Evolutionary conservation across 192 early-diverging fungal species (phyloP), one percentile per base, ranked within the genome.

Genomic region (Linnemannia zychae): DNA sequence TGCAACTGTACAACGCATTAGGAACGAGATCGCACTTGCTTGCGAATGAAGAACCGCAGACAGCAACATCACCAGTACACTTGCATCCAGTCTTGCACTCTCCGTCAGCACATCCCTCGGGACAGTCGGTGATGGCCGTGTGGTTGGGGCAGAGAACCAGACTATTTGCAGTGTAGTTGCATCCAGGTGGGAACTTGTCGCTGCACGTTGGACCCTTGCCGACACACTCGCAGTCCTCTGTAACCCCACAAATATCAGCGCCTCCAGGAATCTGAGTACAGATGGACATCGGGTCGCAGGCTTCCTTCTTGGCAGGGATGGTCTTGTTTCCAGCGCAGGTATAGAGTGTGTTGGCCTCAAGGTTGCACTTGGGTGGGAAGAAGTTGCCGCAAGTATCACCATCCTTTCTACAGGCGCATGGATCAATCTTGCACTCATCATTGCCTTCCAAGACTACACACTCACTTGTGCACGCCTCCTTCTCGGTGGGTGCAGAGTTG

Each of bases 71-170:
- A 2, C 22, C 22, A 4, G 34, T 53, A 34, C 72, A 57, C 6
- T 34, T 74, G 34, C 72, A 74, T 18, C 57, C 57, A 24, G 72
- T 24, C 72, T 36, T 57, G 72, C 52, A 74, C 34, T n/a, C 50
- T 24, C 71, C 71, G 44, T 72, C 24, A 24, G 47, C 71, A 24
- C 71, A 72, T 15, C 48, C 48, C 5, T 28, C 13, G 48, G 71
- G 28, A 20, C 44, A 72, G 47, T 3, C 0, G 31, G 71, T 50
- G n/a, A 11, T 22, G n/a, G n/a, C 17, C 17, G 48, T 72, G 24
- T 9, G 1, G 46, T 34, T 44, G 22, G 71, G 71, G 12, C 44
- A 48, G 24, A 47, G 46, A 33, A 28, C 17, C 7, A 48, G n/a
- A 24, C 17, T 36, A 13, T 72, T n/a, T 9, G 36, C n/a, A 9